Evolutionary conservation across 1,284 basidiomycete genomes (phyloP).

Genomic region (Sanghuangporus weigelae): DNA sequence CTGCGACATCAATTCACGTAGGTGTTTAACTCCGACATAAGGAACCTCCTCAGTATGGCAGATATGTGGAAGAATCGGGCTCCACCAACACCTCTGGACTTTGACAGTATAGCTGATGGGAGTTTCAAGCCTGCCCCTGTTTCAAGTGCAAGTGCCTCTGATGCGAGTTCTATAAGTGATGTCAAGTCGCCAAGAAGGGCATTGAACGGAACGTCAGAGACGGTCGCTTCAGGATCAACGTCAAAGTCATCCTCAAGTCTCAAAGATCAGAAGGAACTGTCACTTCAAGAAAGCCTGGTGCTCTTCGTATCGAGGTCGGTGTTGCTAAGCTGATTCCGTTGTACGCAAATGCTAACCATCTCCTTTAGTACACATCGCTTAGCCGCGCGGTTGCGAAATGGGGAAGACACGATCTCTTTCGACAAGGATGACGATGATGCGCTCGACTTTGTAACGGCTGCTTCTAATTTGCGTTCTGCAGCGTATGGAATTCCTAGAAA

Average conservation of each 20-base stretch:
- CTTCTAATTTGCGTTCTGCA: slow-evolving; percentile 87
- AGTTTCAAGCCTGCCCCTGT: slow-evolving; percentile 43
- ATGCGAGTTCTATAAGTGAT: slow-evolving; percentile 17
- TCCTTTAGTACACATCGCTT: slow-evolving; percentile 67
- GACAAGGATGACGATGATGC: slow-evolving; percentile 99
- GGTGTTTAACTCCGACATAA: slow-evolving; percentile 89
- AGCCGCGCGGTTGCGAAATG: slow-evolving; percentile 64
- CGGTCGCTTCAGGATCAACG: slow-evolving; percentile 18
- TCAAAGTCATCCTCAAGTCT: slow-evolving; percentile 35
- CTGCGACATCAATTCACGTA: slow-evolving; percentile 26
- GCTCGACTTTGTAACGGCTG: slow-evolving; percentile 93
- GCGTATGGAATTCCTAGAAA: slow-evolving; percentile 88
- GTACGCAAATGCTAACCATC: not conserved
- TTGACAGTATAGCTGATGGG: slow-evolving; percentile 61
- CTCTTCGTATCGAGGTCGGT: slow-evolving; percentile 78
- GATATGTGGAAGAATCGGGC: slow-evolving; percentile 96
- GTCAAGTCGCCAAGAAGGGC: slow-evolving; percentile 19
- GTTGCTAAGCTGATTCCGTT: not conserved
- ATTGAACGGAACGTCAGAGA: slow-evolving; percentile 16
- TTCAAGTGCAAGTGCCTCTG: slow-evolving; percentile 12
- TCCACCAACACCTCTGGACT: slow-evolving; percentile 82
- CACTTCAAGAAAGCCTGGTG: slow-evolving; percentile 73
- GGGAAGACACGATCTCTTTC: slow-evolving; percentile 80
- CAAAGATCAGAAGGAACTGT: slow-evolving; percentile 77
- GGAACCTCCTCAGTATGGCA: slow-evolving; percentile 88